A percentile compares a stretch with the other conserved stretches of the same genome.
phyloP scores from a whole-genome alignment of 2,329 filamentous ascomycete genomes.

The Talaromyces rugulosus region DNA sequence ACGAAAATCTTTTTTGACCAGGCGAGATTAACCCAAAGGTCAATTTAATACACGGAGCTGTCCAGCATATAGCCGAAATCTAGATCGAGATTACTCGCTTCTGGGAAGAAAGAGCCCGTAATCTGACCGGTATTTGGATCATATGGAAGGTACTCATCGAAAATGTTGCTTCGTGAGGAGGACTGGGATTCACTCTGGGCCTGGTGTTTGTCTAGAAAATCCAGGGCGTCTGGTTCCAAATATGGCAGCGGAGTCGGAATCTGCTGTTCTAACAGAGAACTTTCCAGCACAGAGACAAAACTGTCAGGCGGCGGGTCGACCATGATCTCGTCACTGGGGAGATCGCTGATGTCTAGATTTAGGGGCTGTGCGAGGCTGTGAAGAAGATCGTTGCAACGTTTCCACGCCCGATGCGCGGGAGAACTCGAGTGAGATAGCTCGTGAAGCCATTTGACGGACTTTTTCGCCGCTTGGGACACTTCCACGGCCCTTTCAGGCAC shows the following conservation, averaged over 20 bases:
- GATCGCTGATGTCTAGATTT: slow-evolving; percentile 25
- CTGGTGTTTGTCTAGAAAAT: slow-evolving; percentile 25
- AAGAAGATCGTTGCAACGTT: slow-evolving; percentile 33
- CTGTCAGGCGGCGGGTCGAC: slow-evolving; percentile 14
- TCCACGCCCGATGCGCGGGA: slow-evolving; percentile 30
- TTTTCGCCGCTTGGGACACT: slow-evolving; percentile 32
- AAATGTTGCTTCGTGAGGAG: slow-evolving; percentile 18
- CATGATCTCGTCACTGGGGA: slow-evolving; percentile 23
- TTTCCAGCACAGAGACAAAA: slow-evolving; percentile 17
- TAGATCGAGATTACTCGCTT: slow-evolving; percentile 24
- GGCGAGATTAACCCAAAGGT: neutral
- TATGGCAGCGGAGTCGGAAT: slow-evolving; percentile 15
- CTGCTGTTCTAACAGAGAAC: slow-evolving; percentile 24
- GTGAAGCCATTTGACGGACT: slow-evolving; percentile 32
- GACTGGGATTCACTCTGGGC: slow-evolving; percentile 7
- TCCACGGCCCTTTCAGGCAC: slow-evolving; percentile 37
- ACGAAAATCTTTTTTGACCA: neutral
- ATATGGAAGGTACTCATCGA: slow-evolving; percentile 30
- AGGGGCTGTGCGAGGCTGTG: slow-evolving; percentile 30
- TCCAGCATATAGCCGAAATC: slow-evolving; percentile 30
- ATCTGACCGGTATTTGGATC: slow-evolving; percentile 33
- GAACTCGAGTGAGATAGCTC: slow-evolving; percentile 26
- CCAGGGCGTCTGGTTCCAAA: slow-evolving; percentile 24
- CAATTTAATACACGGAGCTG: slow-evolving; percentile 18
- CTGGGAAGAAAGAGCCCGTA: slow-evolving; percentile 35